phyloP scores from a whole-genome alignment of 768 basidiomycete genomes.

The Mycena latifolia region DNA sequence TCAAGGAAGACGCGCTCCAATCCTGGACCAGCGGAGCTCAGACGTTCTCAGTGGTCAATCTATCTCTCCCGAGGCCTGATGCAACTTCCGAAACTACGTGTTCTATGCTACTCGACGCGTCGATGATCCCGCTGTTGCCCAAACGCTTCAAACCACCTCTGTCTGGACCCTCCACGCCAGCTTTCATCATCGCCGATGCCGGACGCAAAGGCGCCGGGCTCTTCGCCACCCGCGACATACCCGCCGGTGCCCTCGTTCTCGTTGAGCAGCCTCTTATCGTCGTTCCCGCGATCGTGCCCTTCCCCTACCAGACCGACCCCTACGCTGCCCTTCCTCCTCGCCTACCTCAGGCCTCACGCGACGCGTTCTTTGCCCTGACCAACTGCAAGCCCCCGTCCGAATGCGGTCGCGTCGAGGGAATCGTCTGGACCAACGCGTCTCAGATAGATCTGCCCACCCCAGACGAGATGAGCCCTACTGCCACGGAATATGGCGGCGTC shows the following conservation, averaged over 20 bases:
- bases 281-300: slow-evolving; percentile 37
- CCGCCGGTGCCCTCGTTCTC: slow-evolving; percentile 37
- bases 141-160: not conserved
- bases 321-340: slow-evolving; percentile 40
- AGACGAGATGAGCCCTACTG: slow-evolving; percentile 36
- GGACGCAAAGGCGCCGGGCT: slow-evolving; percentile 44
- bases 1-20: not conserved
- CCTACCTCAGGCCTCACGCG: slow-evolving; percentile 36
- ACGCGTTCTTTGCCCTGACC: slow-evolving; percentile 40
- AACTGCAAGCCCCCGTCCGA: slow-evolving; percentile 47
- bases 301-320: slow-evolving; percentile 33
- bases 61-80: not conserved
- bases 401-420: slow-evolving; percentile 55
- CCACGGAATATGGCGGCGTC: slow-evolving; percentile 53
- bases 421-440: slow-evolving; percentile 57
- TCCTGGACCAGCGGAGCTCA: slow-evolving; percentile 19
- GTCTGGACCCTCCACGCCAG: slow-evolving; percentile 1
- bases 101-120: slow-evolving; percentile 30
- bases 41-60: slow-evolving; percentile 18
- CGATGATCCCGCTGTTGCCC: slow-evolving; percentile 27
- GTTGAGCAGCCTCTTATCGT: slow-evolving; percentile 44
- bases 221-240: slow-evolving; percentile 38
- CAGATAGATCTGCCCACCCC: slow-evolving; percentile 48
- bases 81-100: slow-evolving; percentile 18
- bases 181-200: slow-evolving; percentile 28